Base-by-base conservation (phyloP, 176 grass and related monocot species). In the Oryza coarctata region DNA sequence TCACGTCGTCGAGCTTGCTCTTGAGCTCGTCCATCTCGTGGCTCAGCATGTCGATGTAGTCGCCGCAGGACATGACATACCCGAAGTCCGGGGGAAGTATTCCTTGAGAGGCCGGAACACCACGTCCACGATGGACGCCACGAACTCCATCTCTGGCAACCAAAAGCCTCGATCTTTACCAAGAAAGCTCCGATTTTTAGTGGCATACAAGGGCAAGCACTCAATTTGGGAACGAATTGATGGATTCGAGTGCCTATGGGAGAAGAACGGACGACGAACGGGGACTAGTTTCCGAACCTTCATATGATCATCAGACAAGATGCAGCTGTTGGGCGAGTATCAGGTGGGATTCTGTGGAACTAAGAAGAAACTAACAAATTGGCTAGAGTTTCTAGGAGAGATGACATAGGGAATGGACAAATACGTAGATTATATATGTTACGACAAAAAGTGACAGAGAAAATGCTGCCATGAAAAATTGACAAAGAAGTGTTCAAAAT, bases 1-100 rank as follows among this genome's bases (percentile, higher is more conserved):
- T 88, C 12, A 94, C 89, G 83, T 97, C 92, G 80, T 97, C 92
- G 57, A 89, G 81, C 94, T 89, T 94, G 86, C 92, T 92, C 89
- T 90, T 94, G 76, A 94, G 89, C 82, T 97, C 89, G 70, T 84
- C 83, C 85, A 97, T 89, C 80, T 86, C 83, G 31, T 86, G 34
- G 7, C 75, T 32, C 76, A 97, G 72, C 18, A 45, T 52, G 11
- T 89, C 87, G 55, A 97, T 85, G 89, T 90, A 97, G 65, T 91
- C 86, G 74, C 75, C 79, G 82, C 86, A 92, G 65, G 91, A 90
- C 57, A 86, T 60, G 81, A 90, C 87, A 62, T 97, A 94, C 50
- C 94, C 91, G 74, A 84, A 83, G 87, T 94, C 64, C 87, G 89
- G 12, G 91, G 64, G 79, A 90, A 92, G 94, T 92, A 97, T 82